Conservation (phyloP, 352 stramenopile species). For the Pythium vanterpoolii region DNA sequence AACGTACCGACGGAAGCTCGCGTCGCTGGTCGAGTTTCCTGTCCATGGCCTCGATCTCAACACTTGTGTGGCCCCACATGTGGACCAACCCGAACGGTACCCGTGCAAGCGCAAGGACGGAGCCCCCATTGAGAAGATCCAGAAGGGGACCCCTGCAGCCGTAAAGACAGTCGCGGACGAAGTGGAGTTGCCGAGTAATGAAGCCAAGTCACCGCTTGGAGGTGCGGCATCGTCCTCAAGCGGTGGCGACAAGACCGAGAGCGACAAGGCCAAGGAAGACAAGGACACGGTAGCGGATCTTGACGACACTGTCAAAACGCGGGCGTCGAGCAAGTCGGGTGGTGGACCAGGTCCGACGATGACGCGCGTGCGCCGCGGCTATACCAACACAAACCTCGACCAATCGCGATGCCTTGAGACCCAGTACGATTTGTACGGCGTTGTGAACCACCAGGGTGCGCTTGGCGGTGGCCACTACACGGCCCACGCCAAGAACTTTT, state of each 20-base stretch:
- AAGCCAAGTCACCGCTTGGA: slow-evolving; percentile 6
- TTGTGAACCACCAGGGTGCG: slow-evolving; percentile 87
- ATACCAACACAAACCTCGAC: slow-evolving; percentile 89
- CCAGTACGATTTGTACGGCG: slow-evolving; percentile 86
- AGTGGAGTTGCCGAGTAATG: no score
- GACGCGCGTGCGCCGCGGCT: slow-evolving; percentile 74
- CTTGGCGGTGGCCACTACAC: slow-evolving; percentile 87
- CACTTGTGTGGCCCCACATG: slow-evolving; percentile 82
- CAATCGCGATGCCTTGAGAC: slow-evolving; percentile 84
- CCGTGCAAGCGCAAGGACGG: slow-evolving; percentile 45
- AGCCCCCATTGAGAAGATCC: slow-evolving; percentile 13
- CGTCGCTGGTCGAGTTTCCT: slow-evolving; percentile 95
- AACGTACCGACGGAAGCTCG: slow-evolving; percentile 84
- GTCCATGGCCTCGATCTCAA: slow-evolving; percentile 94
- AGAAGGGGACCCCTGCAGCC: slow-evolving; percentile 15
- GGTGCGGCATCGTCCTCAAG: slow-evolving; percentile 1
- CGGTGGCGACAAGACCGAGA: slow-evolving; percentile 4
- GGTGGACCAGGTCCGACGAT: slow-evolving; percentile 25
- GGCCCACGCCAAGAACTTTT: slow-evolving; percentile 85
- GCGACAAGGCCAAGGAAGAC: slow-evolving; percentile 8
- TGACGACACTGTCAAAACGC: slow-evolving; percentile 12
- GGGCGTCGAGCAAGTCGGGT: slow-evolving; percentile 11
- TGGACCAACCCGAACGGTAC: slow-evolving; percentile 78
- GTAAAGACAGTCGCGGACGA: slow-evolving; percentile 8
- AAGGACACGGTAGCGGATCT: slow-evolving; percentile 12